These are phyloP conservation scores for Didymella sp. DNA, from an alignment of 2,329 filamentous ascomycete species.

Conservation along the genomic window DNA sequence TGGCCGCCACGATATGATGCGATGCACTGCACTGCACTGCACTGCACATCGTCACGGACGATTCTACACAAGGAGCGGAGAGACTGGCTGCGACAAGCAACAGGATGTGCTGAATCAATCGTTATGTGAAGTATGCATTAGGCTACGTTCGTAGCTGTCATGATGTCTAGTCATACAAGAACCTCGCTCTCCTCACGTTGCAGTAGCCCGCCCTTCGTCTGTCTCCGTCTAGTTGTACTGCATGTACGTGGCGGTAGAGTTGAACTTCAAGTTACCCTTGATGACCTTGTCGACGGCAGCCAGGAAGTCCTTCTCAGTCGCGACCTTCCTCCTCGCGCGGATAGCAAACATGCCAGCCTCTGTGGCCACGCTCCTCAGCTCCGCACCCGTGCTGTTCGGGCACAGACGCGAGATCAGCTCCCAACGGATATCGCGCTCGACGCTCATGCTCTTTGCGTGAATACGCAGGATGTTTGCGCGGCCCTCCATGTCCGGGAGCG, in stretches of 20 bases:
- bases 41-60: too few species aligned
- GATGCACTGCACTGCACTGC: too few species aligned
- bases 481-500: conserved; percentile 93
- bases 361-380: conserved; percentile 94
- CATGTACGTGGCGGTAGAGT: conserved; percentile 96
- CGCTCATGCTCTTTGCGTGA: conserved; percentile 99
- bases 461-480: conserved; percentile 97
- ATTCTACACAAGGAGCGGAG: too few species aligned
- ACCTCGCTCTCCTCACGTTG: conserved; percentile 1
- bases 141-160: conserved; percentile 13
- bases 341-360: conserved; percentile 99
- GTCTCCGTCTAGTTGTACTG: conserved; percentile 84
- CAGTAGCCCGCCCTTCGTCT: background rate
- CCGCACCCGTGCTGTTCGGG: conserved; percentile 95
- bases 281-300: conserved; percentile 99
- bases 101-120: background rate
- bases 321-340: conserved; percentile 91
- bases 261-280: conserved; percentile 99
- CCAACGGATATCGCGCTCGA: conserved; percentile 98
- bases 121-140: conserved; percentile 8
- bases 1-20: too few species aligned
- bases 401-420: conserved; percentile 96
- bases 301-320: conserved; percentile 98
- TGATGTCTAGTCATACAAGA: conserved; percentile 19
- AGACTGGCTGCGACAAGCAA: too few species aligned